Conservation (phyloP, 352 stramenopile genomes). For the Phytophthora vignae region DNA sequence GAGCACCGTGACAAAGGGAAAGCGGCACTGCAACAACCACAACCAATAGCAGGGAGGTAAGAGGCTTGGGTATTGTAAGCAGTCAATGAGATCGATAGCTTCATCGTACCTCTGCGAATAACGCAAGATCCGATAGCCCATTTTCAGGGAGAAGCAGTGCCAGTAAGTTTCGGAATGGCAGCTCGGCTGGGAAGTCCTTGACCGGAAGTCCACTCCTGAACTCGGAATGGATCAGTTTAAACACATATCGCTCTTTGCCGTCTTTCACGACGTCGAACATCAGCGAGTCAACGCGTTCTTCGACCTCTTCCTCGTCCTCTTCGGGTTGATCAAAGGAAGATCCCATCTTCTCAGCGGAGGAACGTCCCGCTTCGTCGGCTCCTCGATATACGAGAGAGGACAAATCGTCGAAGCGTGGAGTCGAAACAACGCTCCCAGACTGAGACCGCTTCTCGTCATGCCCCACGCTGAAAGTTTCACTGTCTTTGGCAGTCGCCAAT, state of each 20-base stretch:
- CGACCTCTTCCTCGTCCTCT: conserved; percentile 47
- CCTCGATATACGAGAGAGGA: conserved; percentile 42
- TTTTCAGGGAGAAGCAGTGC: conserved; percentile 73
- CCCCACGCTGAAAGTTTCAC: conserved; percentile 7
- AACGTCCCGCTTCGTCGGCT: conserved; percentile 17
- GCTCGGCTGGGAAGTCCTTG: conserved; percentile 55
- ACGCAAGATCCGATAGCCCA: conserved; percentile 47
- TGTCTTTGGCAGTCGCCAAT: conserved; percentile 21
- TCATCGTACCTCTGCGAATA: conserved; percentile 66
- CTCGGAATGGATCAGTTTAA: conserved; percentile 58
- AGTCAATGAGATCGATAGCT: neutral
- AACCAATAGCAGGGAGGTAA: conserved; percentile 5
- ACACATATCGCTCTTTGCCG: conserved; percentile 56
- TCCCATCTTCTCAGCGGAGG: conserved; percentile 9
- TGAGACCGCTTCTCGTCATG: conserved; percentile 30
- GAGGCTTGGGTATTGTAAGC: neutral
- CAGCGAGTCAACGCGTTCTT: conserved; percentile 49
- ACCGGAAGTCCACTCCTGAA: conserved; percentile 56
- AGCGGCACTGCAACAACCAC: conserved; percentile 52
- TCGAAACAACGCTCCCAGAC: conserved; percentile 22
- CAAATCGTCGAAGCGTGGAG: conserved; percentile 34
- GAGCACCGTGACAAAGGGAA: conserved; percentile 55
- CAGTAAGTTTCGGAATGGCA: conserved; percentile 70
- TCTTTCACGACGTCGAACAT: conserved; percentile 65
- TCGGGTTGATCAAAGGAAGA: conserved; percentile 30